Percentiles rank a stretch among this genome's conserved stretches.
phyloP scores from a whole-genome alignment of 176 grass and related monocot species.

The Zoysia pacifica region DNA sequence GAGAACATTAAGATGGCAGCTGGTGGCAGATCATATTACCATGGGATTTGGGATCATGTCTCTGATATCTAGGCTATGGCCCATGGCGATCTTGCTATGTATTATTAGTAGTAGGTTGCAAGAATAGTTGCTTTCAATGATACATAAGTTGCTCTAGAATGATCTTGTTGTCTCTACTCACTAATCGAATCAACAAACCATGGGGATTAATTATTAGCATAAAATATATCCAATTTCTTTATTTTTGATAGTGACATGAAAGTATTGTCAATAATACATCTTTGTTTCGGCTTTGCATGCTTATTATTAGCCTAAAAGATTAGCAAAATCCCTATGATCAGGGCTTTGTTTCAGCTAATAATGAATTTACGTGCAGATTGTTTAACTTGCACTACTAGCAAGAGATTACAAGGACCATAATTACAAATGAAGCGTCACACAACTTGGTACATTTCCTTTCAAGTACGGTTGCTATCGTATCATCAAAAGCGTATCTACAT shows the following conservation, averaged over 20 bases:
- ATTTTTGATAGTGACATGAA: conserved; percentile 34
- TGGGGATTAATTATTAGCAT: neutral
- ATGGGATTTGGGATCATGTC: conserved; percentile 10
- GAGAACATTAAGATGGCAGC: neutral
- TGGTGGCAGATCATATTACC: neutral
- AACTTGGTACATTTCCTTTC: conserved; percentile 23
- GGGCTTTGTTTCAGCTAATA: conserved; percentile 33
- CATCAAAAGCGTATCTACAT: too few species aligned
- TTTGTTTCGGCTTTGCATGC: neutral
- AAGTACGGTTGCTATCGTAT: neutral
- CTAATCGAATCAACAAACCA: neutral
- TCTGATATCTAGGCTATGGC: neutral
- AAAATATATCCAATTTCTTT: neutral
- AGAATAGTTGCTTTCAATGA: conserved; percentile 16
- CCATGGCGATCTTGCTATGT: neutral
- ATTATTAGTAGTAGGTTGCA: conserved; percentile 33
- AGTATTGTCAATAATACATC: neutral
- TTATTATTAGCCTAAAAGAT: neutral
- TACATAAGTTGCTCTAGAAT: neutral
- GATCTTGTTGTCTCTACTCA: neutral
- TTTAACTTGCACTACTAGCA: conserved; percentile 51
- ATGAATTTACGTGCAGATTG: conserved; percentile 25
- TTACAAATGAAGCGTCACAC: neutral
- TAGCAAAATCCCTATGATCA: conserved; percentile 31
- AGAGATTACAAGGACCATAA: conserved; percentile 33